Evolutionary conservation across 805 yeast genomes (phyloP), one percentile per base, ranked within the genome.

Genomic region (Teunomyces panamensis): DNA sequence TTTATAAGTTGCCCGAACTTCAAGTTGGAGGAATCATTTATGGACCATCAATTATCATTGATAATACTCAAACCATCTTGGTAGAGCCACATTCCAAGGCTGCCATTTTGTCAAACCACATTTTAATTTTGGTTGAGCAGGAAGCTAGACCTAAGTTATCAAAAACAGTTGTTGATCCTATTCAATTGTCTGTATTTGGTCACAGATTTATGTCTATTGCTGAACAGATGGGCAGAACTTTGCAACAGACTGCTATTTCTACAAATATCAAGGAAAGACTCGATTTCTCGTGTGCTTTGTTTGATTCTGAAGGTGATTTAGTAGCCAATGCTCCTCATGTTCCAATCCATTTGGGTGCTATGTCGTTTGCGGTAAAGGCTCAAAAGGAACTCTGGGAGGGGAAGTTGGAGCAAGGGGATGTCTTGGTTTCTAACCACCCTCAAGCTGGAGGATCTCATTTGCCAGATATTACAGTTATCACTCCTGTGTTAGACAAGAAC

Each of bases 401-500:
- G 5, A 69, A 69, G 46, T 57, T 68, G 47, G 50, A 62, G 48
- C 65, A 65, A 9, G 77, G 77, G 5, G 78, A 73, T 56, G 78
- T 73, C 5, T 52, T 73, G 17, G 75, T 73, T 5, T 58, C 73
- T 6, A 73, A 73, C 51, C 76, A 72, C 52, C 77, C 77, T 2
- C 56, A 48, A 45, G 75, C 77, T 6, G 72, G 78, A 37, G 74
- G 79, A 17, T 57, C 74, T 34, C 72, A 74, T 63, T 59, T 74
- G 55, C 68, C 76, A 5, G 72, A 71, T 68, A 89, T 91, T 53
- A 91, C 97, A 0, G 95, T 91, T 9, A 84, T 92, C 39, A 87
- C 97, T 0, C 98, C 98, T 0, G 90, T 91, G 1, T 86, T 89
- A 60, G 73, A 74, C 27, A 50, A 56, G 16, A 51, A 58, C 24